These are phyloP conservation scores for Coprinopsis sp. DNA, from an alignment of 768 basidiomycete genomes.

Conservation along the genomic window DNA sequence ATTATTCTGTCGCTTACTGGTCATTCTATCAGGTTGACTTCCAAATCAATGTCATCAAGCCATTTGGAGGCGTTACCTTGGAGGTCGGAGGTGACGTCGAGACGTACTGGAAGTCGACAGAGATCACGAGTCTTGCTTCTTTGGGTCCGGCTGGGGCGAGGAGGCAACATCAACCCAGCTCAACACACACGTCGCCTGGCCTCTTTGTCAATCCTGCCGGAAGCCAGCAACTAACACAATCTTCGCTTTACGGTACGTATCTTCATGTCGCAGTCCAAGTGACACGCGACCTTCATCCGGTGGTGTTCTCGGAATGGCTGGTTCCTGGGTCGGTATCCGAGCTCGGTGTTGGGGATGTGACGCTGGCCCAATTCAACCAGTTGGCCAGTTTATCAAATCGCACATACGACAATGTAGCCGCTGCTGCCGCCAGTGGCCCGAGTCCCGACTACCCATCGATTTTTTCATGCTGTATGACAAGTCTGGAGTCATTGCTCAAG, in stretches of 20 bases:
- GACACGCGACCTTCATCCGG: slow-evolving; percentile 87
- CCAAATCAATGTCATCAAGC: slow-evolving; percentile 79
- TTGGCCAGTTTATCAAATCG: slow-evolving; percentile 54
- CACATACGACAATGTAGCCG: slow-evolving; percentile 20
- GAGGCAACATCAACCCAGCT: slow-evolving; percentile 38
- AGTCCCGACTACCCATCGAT: slow-evolving; percentile 41
- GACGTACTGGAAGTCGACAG: slow-evolving; percentile 97
- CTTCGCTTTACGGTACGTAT: slow-evolving; percentile 88
- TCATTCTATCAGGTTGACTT: slow-evolving; percentile 64
- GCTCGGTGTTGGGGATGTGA: slow-evolving; percentile 80
- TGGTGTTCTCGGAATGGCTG: slow-evolving; percentile 71
- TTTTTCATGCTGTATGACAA: slow-evolving; percentile 55
- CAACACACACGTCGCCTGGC: slow-evolving; percentile 65
- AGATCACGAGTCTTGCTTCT: slow-evolving; percentile 35
- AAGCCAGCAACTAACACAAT: slow-evolving; percentile 68
- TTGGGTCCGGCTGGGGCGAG: slow-evolving; percentile 33
- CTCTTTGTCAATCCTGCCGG: slow-evolving; percentile 44
- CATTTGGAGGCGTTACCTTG: slow-evolving; percentile 88
- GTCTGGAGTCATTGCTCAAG: slow-evolving; percentile 72
- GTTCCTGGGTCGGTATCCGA: slow-evolving; percentile 72
- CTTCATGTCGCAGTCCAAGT: slow-evolving; percentile 85
- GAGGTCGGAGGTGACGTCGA: slow-evolving; percentile 94
- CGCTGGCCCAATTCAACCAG: slow-evolving; percentile 70
- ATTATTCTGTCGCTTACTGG: slow-evolving; percentile 7
- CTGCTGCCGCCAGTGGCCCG: too few relatives aligned